Conservation (phyloP, 768 basidiomycete species). For the Xerocomellus intermedius region DNA sequence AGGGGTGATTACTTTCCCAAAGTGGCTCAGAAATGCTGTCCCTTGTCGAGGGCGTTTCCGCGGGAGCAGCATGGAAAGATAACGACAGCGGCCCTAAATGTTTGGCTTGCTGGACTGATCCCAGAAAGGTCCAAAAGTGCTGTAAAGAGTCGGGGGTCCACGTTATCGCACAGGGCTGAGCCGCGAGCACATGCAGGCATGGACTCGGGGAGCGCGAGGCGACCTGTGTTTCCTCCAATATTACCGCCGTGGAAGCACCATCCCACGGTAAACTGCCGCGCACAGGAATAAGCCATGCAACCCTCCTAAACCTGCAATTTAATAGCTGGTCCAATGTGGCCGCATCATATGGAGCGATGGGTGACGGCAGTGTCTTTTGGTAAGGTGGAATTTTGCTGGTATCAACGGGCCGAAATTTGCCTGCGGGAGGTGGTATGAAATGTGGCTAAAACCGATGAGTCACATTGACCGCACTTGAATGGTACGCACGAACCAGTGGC, state of each 20-base stretch:
- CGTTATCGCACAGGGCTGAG: slow-evolving; percentile 31
- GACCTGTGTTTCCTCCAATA: slow-evolving; percentile 34
- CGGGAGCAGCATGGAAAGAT: slow-evolving; percentile 42
- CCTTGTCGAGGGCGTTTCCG: slow-evolving; percentile 6
- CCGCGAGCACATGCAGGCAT: slow-evolving; percentile 12
- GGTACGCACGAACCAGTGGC: slow-evolving; percentile 42
- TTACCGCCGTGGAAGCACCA: slow-evolving; percentile 40
- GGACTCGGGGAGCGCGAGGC: slow-evolving; percentile 19
- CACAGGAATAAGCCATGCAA: slow-evolving; percentile 58
- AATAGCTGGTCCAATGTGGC: slow-evolving; percentile 32
- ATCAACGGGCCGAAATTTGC: slow-evolving; percentile 16
- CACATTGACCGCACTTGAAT: not conserved
- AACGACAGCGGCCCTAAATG: slow-evolving; percentile 48
- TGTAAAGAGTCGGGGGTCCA: slow-evolving; percentile 48
- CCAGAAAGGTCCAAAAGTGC: slow-evolving; percentile 52
- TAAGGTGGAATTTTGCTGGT: slow-evolving; percentile 31
- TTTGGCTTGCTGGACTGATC: slow-evolving; percentile 36
- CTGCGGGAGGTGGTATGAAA: slow-evolving; percentile 19
- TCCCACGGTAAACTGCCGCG: slow-evolving; percentile 53
- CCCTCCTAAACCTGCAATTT: slow-evolving; percentile 37
- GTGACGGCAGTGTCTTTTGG: slow-evolving; percentile 34
- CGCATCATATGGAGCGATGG: slow-evolving; percentile 36
- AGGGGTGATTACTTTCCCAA: slow-evolving; percentile 27
- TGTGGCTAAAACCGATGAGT: slow-evolving; percentile 25
- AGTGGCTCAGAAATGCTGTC: slow-evolving; percentile 19